A percentile compares a stretch with the other conserved stretches of the same genome.
Evolutionary conservation across 1,139 yeast species (phyloP).

Genomic region (Pichia inconspicua): DNA sequence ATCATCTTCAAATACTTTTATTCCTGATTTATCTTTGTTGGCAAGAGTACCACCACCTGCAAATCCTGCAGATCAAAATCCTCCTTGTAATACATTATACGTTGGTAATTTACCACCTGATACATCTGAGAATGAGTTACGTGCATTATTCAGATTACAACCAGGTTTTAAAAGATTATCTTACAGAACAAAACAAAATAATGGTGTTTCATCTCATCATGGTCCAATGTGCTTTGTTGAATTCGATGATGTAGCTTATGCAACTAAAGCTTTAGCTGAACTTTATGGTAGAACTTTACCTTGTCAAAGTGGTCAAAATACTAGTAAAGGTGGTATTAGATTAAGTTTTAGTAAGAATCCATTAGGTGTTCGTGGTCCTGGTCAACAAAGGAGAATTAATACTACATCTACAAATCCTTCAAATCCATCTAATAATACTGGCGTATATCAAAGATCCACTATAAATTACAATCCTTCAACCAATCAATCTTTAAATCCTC

Average conservation of each 20-base stretch:
- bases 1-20: constrained; percentile 18
- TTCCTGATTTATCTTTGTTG: constrained; percentile 66
- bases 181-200: constrained; percentile 65
- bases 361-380: constrained; percentile 80
- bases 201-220: constrained; percentile 43
- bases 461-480: not conserved
- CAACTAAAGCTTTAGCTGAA: constrained; percentile 89
- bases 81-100: constrained; percentile 93
- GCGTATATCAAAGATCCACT: not conserved
- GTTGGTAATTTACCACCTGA: constrained; percentile 97
- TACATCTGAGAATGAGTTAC: constrained; percentile 88
- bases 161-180: constrained; percentile 88
- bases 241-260: constrained; percentile 90
- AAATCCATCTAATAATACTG: not conserved
- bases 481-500: not conserved
- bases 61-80: constrained; percentile 97
- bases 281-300: constrained; percentile 82
- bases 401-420: not conserved
- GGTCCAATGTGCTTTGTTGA: constrained; percentile 99
- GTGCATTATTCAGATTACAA: constrained; percentile 80
- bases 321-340: constrained; percentile 80
- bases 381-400: constrained; percentile 23
- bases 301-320: constrained; percentile 45
- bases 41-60: constrained; percentile 93
- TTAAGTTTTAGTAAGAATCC: constrained; percentile 93